A percentile compares a stretch with the other conserved stretches of the same genome.
Conservation (phyloP, 2,329 filamentous ascomycete genomes). For the Canariomyces notabilis region DNA sequence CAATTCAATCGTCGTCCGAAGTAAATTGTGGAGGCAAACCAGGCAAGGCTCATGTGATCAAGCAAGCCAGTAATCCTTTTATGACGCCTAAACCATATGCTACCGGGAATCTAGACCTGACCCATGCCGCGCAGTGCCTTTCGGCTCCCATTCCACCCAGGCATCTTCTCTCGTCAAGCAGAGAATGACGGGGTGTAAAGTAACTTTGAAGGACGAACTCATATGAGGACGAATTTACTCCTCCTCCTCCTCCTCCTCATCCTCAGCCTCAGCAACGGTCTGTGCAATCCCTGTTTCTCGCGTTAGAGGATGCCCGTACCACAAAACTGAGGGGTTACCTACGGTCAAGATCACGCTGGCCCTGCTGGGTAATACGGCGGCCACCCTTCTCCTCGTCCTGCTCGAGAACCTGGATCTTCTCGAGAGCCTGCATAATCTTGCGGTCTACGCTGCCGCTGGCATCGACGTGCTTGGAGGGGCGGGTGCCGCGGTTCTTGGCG, state of each 20-base stretch:
- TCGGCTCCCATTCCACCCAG: slow-evolving; percentile 6
- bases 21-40: slow-evolving; percentile 10
- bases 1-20: neutral
- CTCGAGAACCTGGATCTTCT: slow-evolving; percentile 99
- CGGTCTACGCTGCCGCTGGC: slow-evolving; percentile 94
- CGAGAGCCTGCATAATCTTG: slow-evolving; percentile 93
- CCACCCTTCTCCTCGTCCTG: slow-evolving; percentile 97
- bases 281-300: slow-evolving; percentile 61
- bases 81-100: slow-evolving; percentile 34
- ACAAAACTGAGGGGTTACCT: slow-evolving; percentile 25
- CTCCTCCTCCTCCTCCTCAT: slow-evolving; percentile 61
- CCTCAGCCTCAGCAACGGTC: slow-evolving; percentile 69
- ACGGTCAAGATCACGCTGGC: slow-evolving; percentile 98
- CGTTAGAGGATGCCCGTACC: neutral
- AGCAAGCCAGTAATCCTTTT: slow-evolving; percentile 29
- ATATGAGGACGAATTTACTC: slow-evolving; percentile 53
- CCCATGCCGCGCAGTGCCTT: slow-evolving; percentile 21
- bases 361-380: slow-evolving; percentile 94
- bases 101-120: slow-evolving; percentile 31
- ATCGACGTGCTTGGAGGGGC: slow-evolving; percentile 91
- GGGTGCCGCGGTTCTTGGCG: slow-evolving; percentile 93
- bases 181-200: neutral
- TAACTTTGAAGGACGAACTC: neutral
- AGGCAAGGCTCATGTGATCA: slow-evolving; percentile 23
- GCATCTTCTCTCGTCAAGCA: neutral